phyloP scores from a whole-genome alignment of 176 grass and related monocot species.

The Hordeum vulgare region DNA sequence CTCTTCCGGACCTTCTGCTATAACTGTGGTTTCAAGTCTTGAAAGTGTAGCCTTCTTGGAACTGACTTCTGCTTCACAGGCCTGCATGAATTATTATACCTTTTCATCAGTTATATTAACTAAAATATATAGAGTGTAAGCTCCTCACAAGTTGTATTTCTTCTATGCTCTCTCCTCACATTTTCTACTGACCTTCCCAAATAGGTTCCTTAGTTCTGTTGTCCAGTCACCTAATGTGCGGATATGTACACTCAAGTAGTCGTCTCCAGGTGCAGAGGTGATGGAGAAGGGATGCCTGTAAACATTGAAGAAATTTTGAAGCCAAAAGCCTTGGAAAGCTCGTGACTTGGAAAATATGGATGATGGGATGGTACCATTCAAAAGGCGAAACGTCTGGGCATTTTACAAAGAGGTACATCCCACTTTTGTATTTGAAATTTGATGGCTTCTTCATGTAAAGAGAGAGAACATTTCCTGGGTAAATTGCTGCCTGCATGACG shows the following conservation, averaged over 20 bases:
- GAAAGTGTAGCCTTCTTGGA: constrained; percentile 80
- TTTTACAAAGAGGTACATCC: constrained; percentile 98
- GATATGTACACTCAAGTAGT: constrained; percentile 95
- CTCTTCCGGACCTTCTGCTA: constrained; percentile 53
- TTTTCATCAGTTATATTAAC: background rate
- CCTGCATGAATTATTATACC: constrained; percentile 38
- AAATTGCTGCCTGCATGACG: constrained; percentile 82
- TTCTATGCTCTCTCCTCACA: background rate
- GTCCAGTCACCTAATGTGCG: constrained; percentile 95
- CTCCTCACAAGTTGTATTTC: background rate
- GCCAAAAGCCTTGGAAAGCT: background rate
- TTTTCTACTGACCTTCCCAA: constrained; percentile 64
- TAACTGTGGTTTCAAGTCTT: constrained; percentile 84
- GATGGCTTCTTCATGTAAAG: constrained; percentile 84
- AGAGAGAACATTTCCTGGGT: constrained; percentile 89
- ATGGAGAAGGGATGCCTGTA: constrained; percentile 98
- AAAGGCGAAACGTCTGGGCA: constrained; percentile 93
- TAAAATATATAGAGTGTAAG: background rate
- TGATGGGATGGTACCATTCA: constrained; percentile 56
- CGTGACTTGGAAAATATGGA: background rate
- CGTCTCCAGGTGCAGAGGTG: constrained; percentile 92
- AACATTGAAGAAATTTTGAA: background rate
- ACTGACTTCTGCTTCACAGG: constrained; percentile 65
- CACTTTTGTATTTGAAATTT: constrained; percentile 89
- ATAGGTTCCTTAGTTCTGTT: constrained; percentile 75